phyloP scores from a whole-genome alignment of 495 filamentous ascomycete species.

The Tuber microsphaerosporum region DNA sequence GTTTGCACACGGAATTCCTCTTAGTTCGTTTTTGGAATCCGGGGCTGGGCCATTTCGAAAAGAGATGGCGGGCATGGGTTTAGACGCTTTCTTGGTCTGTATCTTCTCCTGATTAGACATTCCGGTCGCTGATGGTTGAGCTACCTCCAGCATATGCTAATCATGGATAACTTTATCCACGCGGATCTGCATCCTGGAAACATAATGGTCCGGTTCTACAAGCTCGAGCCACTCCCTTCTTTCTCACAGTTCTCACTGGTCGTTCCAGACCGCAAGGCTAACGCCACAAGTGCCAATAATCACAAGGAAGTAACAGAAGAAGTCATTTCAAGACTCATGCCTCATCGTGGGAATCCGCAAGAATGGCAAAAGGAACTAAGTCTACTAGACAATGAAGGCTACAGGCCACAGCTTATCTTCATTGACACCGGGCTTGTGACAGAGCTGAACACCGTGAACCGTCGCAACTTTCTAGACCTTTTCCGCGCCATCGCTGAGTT shows the following conservation, averaged over 20 bases:
- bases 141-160: conserved; percentile 63
- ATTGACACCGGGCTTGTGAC: conserved; percentile 97
- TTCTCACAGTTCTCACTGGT: conserved; percentile 44
- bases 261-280: conserved; percentile 42
- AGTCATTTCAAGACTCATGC: conserved; percentile 70
- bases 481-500: conserved; percentile 96
- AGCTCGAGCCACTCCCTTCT: conserved; percentile 63
- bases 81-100: conserved; percentile 77
- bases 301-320: conserved; percentile 78
- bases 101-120: conserved; percentile 6
- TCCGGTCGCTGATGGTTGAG: conserved; percentile 10
- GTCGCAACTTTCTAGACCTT: conserved; percentile 86
- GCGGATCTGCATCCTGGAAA: conserved; percentile 98
- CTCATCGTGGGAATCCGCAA: conserved; percentile 55
- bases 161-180: conserved; percentile 97
- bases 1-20: conserved; percentile 86
- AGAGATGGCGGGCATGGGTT: conserved; percentile 89
- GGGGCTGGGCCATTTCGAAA: conserved; percentile 88
- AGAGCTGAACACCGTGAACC: conserved; percentile 77
- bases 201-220: conserved; percentile 99
- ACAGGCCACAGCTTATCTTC: conserved; percentile 89
- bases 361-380: conserved; percentile 67
- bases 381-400: conserved; percentile 81
- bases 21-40: conserved; percentile 79
- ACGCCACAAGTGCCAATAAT: conserved; percentile 45